Conservation (phyloP, 2,329 filamentous ascomycete genomes). For the Colletotrichum simmondsii region DNA sequence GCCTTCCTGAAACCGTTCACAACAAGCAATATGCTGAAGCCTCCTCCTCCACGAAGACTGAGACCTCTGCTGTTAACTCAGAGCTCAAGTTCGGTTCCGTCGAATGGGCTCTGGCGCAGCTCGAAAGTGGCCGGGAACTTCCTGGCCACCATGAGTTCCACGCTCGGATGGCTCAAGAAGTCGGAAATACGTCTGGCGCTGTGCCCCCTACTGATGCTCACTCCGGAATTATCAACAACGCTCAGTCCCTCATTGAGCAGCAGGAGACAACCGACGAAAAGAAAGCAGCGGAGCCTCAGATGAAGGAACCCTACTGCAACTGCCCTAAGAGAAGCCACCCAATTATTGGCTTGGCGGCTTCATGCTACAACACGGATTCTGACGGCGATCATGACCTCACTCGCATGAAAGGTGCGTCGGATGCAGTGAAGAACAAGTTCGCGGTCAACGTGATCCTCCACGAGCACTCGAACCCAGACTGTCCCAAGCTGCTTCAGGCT, state of each 20-base stretch:
- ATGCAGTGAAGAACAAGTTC: conserved; percentile 13
- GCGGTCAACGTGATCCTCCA: conserved; percentile 18
- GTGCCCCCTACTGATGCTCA: background rate
- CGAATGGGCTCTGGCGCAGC: background rate
- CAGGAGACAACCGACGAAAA: background rate
- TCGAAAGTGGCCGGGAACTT: background rate
- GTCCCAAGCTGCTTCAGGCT: conserved; percentile 10
- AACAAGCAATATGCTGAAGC: background rate
- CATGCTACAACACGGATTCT: background rate
- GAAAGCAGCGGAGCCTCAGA: background rate
- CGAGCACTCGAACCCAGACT: conserved; percentile 9
- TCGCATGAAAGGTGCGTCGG: background rate
- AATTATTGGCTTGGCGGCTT: conserved; percentile 8
- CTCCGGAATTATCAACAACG: background rate
- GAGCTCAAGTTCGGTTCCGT: background rate
- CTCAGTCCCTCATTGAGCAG: background rate
- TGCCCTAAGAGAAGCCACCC: conserved; percentile 14
- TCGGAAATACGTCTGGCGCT: too few relatives aligned
- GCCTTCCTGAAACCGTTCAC: background rate
- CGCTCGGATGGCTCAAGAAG: background rate
- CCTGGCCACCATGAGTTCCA: background rate
- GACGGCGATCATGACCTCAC: conserved; percentile 4
- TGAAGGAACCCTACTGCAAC: background rate
- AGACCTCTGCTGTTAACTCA: background rate
- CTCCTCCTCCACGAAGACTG: background rate